Evolutionary conservation across 202 grass and related monocot genomes (phyloP).

Genomic region (Thinopyrum obtusiflorum): DNA sequence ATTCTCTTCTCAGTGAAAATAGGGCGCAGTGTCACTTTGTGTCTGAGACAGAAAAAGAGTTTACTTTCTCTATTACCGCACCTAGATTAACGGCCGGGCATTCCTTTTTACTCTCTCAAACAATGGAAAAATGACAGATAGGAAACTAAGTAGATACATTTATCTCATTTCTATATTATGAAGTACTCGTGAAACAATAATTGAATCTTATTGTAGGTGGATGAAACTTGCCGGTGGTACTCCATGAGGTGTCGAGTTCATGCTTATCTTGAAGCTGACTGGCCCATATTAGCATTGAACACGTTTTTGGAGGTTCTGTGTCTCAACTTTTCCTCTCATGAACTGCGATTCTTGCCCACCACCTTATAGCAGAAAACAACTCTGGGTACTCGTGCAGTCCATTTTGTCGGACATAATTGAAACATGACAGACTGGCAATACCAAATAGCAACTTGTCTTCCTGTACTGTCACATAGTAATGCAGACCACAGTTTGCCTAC

Average conservation of each 20-base stretch:
- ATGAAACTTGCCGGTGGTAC: slow-evolving; percentile 7
- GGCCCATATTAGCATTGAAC: slow-evolving; percentile 5
- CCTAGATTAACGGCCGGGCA: neutral
- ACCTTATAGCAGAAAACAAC: slow-evolving; percentile 9
- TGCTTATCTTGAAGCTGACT: slow-evolving; percentile 24
- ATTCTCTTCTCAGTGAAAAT: neutral
- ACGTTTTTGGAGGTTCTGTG: neutral
- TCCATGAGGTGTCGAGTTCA: slow-evolving; percentile 17
- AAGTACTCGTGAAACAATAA: neutral
- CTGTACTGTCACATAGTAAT: neutral
- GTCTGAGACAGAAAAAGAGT: neutral
- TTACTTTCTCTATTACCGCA: neutral
- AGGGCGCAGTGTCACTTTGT: neutral
- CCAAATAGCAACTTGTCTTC: neutral
- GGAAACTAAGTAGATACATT: neutral
- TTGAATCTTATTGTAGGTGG: slow-evolving; percentile 9
- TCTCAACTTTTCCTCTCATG: neutral
- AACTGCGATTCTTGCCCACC: neutral
- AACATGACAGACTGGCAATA: neutral
- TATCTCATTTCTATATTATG: neutral
- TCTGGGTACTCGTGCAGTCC: neutral
- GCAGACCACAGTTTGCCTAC: neutral
- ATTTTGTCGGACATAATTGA: slow-evolving; percentile 16
- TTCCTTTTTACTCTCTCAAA: too few relatives aligned
- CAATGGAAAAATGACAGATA: too few relatives aligned